phyloP scores from a whole-genome alignment of 139 green algal species.

The Coccomyxa sp. region DNA sequence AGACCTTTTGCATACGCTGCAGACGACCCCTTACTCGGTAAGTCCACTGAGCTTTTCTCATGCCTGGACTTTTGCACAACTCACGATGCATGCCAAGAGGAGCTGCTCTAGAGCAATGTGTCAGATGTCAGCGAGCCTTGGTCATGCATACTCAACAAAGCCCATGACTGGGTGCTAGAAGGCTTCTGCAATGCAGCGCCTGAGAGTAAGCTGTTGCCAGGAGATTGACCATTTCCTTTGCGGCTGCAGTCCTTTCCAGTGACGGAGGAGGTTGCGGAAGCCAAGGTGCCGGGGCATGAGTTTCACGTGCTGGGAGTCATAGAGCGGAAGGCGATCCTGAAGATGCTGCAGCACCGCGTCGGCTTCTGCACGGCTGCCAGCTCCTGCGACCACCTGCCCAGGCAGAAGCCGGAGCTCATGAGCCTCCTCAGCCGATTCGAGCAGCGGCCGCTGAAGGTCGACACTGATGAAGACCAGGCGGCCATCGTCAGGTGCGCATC shows the following conservation, averaged over 20 bases:
- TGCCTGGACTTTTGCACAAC: not conserved
- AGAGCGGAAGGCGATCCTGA: not conserved
- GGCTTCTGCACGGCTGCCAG: not conserved
- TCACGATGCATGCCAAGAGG: not conserved
- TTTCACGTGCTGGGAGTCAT: constrained; percentile 1
- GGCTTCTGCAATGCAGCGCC: too few relatives aligned
- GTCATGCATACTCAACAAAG: too few relatives aligned
- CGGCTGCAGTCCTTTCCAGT: not conserved
- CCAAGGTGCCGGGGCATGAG: not conserved
- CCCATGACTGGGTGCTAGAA: too few relatives aligned
- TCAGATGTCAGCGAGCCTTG: too few relatives aligned
- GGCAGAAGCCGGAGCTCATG: not conserved
- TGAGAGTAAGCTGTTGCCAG: too few relatives aligned
- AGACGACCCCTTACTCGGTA: not conserved
- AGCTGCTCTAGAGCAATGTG: not conserved
- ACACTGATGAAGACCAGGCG: not conserved
- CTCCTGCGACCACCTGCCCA: not conserved
- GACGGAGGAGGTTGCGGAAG: not conserved
- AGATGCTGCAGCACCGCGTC: constrained; percentile 6
- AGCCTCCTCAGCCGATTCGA: not conserved
- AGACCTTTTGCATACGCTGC: not conserved
- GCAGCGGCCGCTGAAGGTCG: not conserved
- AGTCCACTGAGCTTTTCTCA: not conserved
- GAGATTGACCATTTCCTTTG: not conserved
- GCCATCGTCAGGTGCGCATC: not conserved